phyloP scores from a whole-genome alignment of 164 flowering plant species.

The Tetrastigma voinierianum region DNA sequence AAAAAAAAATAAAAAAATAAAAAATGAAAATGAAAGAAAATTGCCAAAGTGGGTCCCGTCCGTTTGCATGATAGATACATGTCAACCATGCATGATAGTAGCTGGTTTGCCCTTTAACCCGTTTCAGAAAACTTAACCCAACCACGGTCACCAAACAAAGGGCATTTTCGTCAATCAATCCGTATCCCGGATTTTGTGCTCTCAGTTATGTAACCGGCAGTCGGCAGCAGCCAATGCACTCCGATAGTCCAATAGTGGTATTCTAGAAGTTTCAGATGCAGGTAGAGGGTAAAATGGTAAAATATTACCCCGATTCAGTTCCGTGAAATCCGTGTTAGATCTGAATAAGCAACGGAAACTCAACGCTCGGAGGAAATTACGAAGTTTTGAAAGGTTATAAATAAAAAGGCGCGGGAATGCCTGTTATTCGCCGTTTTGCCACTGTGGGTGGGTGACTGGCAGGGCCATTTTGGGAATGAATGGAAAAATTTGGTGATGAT shows the following conservation, averaged over 20 bases:
- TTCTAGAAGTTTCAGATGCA: background rate
- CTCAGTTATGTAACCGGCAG: background rate
- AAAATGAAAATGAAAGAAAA: too few species aligned
- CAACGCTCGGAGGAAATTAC: background rate
- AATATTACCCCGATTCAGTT: background rate
- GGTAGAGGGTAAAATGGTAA: background rate
- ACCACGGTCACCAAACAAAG: background rate
- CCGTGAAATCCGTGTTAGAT: too few species aligned
- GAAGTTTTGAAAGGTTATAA: background rate
- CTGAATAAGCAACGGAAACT: background rate
- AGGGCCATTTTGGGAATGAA: too few species aligned
- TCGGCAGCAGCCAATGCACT: constrained; percentile 7
- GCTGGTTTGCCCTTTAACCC: too few species aligned
- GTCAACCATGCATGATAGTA: too few species aligned
- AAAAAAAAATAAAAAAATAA: too few species aligned
- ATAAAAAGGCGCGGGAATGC: too few species aligned
- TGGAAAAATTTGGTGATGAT: too few species aligned
- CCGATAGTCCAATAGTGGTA: background rate
- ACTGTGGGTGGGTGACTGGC: background rate
- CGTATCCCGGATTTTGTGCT: too few species aligned
- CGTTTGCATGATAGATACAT: too few species aligned
- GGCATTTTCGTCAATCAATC: background rate
- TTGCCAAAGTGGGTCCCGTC: too few species aligned
- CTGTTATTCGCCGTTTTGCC: constrained; percentile 1
- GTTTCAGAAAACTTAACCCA: background rate